A percentile compares a stretch with the other conserved stretches of the same genome.
Evolutionary conservation across 2,329 filamentous ascomycete genomes (phyloP).

Genomic region (Falciphora oryzae): DNA sequence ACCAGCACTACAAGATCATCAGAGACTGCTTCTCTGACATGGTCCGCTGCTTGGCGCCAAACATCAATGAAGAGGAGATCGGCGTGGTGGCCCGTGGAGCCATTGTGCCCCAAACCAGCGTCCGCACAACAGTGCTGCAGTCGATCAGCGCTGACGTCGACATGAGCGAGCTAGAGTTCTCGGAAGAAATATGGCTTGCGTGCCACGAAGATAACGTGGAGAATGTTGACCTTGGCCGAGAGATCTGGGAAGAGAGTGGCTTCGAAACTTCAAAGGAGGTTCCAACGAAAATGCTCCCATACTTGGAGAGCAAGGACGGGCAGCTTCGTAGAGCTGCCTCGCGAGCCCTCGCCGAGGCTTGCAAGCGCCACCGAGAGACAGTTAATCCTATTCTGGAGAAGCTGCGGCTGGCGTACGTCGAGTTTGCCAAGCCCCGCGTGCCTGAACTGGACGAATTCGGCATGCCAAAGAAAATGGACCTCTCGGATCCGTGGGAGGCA

Average conservation of each 20-base stretch:
- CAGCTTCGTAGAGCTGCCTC: conserved; percentile 82
- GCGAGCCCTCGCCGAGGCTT: conserved; percentile 68
- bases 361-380: conserved; percentile 38
- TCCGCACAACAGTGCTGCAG: conserved; percentile 80
- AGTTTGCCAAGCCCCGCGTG: conserved; percentile 74
- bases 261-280: conserved; percentile 64
- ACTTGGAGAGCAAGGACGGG: conserved; percentile 71
- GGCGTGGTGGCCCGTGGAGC: conserved; percentile 68
- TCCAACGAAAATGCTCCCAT: conserved; percentile 64
- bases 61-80: conserved; percentile 69
- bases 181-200: conserved; percentile 87
- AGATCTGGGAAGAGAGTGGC: conserved; percentile 94
- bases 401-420: conserved; percentile 66
- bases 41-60: conserved; percentile 76
- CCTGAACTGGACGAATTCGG: conserved; percentile 89
- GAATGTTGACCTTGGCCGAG: conserved; percentile 73
- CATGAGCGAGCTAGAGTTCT: conserved; percentile 79
- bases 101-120: conserved; percentile 72
- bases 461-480: conserved; percentile 85
- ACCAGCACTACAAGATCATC: conserved; percentile 89
- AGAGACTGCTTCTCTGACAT: conserved; percentile 89
- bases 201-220: conserved; percentile 88
- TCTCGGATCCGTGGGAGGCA: conserved; percentile 84
- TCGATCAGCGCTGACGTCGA: conserved; percentile 89
- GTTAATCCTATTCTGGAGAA: conserved; percentile 50